These are phyloP conservation scores for Cryptococcus sp. DNA, from an alignment of 1,284 basidiomycete species.

Conservation along the genomic window DNA sequence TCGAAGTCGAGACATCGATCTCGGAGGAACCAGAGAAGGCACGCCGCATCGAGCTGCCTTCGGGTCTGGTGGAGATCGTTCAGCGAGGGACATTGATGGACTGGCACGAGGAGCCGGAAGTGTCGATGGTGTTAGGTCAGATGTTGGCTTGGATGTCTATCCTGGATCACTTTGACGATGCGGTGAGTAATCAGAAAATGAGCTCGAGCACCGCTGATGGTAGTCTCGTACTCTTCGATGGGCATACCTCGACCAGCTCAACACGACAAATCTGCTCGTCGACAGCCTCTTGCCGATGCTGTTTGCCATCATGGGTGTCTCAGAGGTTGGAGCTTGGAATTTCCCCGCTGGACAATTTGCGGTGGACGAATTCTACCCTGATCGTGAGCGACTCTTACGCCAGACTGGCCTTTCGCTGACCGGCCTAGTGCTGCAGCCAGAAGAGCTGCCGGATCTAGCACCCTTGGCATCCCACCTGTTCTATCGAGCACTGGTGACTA, in stretches of 20 bases:
- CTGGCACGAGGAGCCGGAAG: constrained; percentile 41
- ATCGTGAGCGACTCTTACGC: constrained; percentile 53
- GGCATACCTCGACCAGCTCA: constrained; percentile 77
- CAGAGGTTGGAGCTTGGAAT: constrained; percentile 44
- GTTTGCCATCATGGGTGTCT: constrained; percentile 58
- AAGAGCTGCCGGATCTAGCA: constrained; percentile 51
- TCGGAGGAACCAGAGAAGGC: constrained; percentile 44
- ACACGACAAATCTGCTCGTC: constrained; percentile 61
- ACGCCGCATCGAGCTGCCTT: constrained; percentile 52
- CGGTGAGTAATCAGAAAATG: constrained; percentile 54
- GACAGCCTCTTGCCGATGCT: constrained; percentile 68
- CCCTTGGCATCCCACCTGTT: constrained; percentile 83
- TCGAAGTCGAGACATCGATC: constrained; percentile 63
- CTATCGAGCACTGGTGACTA: constrained; percentile 71
- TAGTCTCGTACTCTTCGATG: constrained; percentile 43
- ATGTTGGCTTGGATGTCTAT: constrained; percentile 86
- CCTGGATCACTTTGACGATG: constrained; percentile 79
- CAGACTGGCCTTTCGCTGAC: constrained; percentile 3
- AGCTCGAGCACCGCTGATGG: background rate
- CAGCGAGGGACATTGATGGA: constrained; percentile 51
- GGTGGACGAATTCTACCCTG: constrained; percentile 78
- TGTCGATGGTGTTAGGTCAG: constrained; percentile 42
- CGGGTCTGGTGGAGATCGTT: constrained; percentile 62
- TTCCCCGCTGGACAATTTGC: constrained; percentile 61
- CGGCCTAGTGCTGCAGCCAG: constrained; percentile 55